These are phyloP conservation scores for Penicillium sp. DNA, from an alignment of 2,329 filamentous ascomycete genomes.

Conservation along the genomic window DNA sequence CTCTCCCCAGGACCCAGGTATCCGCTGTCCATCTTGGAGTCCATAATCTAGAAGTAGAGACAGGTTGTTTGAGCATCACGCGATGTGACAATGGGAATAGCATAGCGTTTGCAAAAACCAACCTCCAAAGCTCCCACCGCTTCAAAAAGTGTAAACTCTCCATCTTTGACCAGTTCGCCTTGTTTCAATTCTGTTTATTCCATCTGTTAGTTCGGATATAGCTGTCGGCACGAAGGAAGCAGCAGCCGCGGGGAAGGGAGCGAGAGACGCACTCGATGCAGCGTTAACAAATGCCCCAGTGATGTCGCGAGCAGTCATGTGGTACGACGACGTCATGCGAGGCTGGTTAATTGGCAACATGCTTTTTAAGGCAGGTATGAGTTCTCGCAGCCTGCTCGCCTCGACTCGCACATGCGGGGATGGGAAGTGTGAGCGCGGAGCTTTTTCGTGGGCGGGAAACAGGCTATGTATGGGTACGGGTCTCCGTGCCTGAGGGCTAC, in stretches of 20 bases:
- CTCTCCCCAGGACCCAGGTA: constrained; percentile 69
- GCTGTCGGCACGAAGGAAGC: constrained; percentile 6
- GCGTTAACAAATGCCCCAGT: constrained; percentile 54
- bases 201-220: not conserved
- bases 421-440: not conserved
- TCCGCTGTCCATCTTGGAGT: constrained; percentile 97
- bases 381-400: constrained; percentile 4
- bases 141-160: constrained; percentile 88
- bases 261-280: constrained; percentile 43
- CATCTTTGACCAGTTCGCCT: constrained; percentile 90
- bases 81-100: not conserved
- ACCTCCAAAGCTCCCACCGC: constrained; percentile 73
- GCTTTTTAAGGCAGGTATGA: constrained; percentile 12
- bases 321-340: constrained; percentile 32
- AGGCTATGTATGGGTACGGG: not conserved
- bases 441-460: not conserved
- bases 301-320: constrained; percentile 47
- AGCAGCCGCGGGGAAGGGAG: not conserved
- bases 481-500: not conserved
- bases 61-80: not conserved
- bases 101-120: constrained; percentile 17
- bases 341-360: constrained; percentile 34
- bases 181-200: constrained; percentile 60
- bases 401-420: constrained; percentile 4
- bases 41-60: constrained; percentile 74